phyloP scores from a whole-genome alignment of 2,329 filamentous ascomycete genomes.

The Mycosphaerella arachidis region DNA sequence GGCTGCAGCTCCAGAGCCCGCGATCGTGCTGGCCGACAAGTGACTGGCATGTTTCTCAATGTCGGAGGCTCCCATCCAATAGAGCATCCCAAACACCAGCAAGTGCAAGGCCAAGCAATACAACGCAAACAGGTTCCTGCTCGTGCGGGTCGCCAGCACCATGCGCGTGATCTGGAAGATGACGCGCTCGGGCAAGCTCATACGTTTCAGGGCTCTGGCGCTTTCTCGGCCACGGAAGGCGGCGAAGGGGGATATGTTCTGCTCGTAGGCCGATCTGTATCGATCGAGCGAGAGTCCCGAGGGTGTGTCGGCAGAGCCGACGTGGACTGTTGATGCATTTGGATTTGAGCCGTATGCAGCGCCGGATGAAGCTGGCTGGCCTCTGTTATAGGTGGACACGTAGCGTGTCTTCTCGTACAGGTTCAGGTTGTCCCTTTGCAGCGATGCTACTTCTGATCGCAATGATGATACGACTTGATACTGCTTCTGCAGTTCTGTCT shows the following conservation, averaged over 20 bases:
- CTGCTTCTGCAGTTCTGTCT: slow-evolving; percentile 79
- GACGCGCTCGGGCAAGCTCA: slow-evolving; percentile 84
- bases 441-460: slow-evolving; percentile 80
- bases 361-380: slow-evolving; percentile 58
- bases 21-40: slow-evolving; percentile 43
- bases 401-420: slow-evolving; percentile 98
- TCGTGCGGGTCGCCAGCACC: slow-evolving; percentile 83
- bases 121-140: slow-evolving; percentile 86
- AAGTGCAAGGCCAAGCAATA: slow-evolving; percentile 89
- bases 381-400: slow-evolving; percentile 84
- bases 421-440: slow-evolving; percentile 94
- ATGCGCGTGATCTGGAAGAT: slow-evolving; percentile 89
- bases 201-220: slow-evolving; percentile 81
- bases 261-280: slow-evolving; percentile 90
- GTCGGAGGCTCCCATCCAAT: slow-evolving; percentile 70
- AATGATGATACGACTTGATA: slow-evolving; percentile 80
- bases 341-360: slow-evolving; percentile 60
- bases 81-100: slow-evolving; percentile 80
- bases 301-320: slow-evolving; percentile 52
- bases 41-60: slow-evolving; percentile 58
- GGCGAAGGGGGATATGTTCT: slow-evolving; percentile 90
- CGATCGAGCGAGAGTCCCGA: slow-evolving; percentile 71
- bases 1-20: slow-evolving; percentile 25
- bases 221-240: slow-evolving; percentile 93
- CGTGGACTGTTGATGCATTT: slow-evolving; percentile 66